Evolutionary conservation across 305 asterid genomes (phyloP).

Genomic region (Fraxinus latifolia): DNA sequence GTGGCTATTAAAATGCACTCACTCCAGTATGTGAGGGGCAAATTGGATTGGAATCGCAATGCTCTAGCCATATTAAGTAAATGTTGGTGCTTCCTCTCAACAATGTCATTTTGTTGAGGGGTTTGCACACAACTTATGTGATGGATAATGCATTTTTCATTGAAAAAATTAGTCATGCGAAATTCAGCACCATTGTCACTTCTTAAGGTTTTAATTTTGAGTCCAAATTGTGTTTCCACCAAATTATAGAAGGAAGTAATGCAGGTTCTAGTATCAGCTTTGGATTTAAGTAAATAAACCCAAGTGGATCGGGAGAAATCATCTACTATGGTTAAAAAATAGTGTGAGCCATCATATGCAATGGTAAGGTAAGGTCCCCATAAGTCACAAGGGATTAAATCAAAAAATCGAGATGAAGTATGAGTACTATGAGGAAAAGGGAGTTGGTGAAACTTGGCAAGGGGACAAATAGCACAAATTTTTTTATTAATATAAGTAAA

Average conservation of each 20-base stretch:
- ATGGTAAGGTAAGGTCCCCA: no score
- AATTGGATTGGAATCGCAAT: not conserved
- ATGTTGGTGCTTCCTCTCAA: not conserved
- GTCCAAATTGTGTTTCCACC: not conserved
- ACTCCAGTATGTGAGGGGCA: not conserved
- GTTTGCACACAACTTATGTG: not conserved
- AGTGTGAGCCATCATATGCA: no score
- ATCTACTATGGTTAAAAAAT: not conserved
- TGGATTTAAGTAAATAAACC: not conserved
- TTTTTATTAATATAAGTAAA: no score
- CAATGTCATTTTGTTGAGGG: not conserved
- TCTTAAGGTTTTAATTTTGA: not conserved
- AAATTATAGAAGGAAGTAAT: not conserved
- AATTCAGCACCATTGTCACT: not conserved
- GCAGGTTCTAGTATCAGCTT: not conserved
- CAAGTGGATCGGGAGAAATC: not conserved
- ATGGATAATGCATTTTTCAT: not conserved
- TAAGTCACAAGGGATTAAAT: no score
- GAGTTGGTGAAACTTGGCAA: no score
- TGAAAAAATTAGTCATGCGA: not conserved
- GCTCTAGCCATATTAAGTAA: no score
- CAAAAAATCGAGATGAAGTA: no score
- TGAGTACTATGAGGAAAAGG: no score
- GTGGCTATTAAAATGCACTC: not conserved
- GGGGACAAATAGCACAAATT: no score